Base-by-base conservation (phyloP, 2,329 filamentous ascomycete genomes). In the Fusarium luffae region DNA sequence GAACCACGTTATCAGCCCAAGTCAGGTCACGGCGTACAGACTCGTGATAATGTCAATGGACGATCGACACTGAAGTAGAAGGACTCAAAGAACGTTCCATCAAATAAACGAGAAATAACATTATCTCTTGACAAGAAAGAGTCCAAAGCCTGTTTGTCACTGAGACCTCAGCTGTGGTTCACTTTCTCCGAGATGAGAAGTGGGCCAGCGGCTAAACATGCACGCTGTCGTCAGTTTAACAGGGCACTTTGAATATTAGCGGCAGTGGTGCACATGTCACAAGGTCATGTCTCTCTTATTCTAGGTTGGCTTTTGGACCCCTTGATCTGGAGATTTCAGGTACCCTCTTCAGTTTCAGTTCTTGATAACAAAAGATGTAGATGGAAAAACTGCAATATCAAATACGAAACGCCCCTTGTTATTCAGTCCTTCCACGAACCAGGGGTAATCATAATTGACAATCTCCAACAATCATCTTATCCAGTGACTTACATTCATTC, bases 181-280 rank as follows among this genome's bases (percentile, higher is more conserved):
- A 65, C 63, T 47, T 16, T 16, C 21, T n/a, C 52, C 43, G 48
- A 57, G 50, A 61, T 66, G 48, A 66, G 32, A 46, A 55, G 65
- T 65, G 54, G 66, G 43, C 58, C 57, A 57, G 48, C 62, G 47
- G 34, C 50, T 61, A 63, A 60, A 37, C 54, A 68, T 54, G 67
- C 67, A 69, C 49, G 57, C 19, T 69, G 67, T 70, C 63, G 54
- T 69, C 66, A 69, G 66, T 54, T 50, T 37, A 50, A 23, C 50
- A 21, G 28, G 49, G 47, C 60, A 63, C 28, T 48, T 41, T 37
- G 28, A 61, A 47, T 66, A 50, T 68, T 68, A 65, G 64, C 34
- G 62, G 48, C 61, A 42, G 42, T 34, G 46, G 66, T n/a, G 18
- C n/a, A 49, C 44, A 37, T 37, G 54, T 70, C 67, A 69, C 67